A percentile compares a stretch with the other conserved stretches of the same genome.
Conservation (phyloP, 1,284 basidiomycete species). For the Dichomitus squalens region DNA sequence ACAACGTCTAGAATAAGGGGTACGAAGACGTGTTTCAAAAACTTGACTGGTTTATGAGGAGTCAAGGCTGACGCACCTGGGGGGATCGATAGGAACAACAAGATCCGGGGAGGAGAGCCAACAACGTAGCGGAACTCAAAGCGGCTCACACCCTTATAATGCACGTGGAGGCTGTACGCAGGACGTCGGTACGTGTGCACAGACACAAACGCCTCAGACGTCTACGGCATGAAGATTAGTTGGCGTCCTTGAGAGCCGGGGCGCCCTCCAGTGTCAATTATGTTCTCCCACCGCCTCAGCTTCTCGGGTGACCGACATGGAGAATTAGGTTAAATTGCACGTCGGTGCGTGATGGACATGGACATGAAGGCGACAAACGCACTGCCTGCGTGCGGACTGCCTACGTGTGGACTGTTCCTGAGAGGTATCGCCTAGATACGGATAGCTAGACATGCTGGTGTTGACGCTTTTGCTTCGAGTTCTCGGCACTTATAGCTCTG, state of each 20-base stretch:
- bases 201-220: neutral
- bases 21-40: no score
- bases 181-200: neutral
- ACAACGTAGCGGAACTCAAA: neutral
- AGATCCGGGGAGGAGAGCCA: neutral
- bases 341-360: neutral
- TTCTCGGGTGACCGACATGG: constrained; percentile 1
- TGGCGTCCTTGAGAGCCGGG: constrained; percentile 15
- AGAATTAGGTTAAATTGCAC: neutral
- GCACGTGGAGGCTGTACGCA: neutral
- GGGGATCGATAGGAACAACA: neutral
- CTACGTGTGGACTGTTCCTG: neutral
- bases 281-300: constrained; percentile 9
- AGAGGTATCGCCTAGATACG: neutral
- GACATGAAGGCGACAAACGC: no score
- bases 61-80: no score
- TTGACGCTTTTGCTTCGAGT: neutral
- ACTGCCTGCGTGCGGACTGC: no score
- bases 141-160: neutral
- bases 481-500: no score
- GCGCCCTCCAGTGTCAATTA: neutral
- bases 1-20: no score
- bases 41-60: no score
- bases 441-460: neutral
- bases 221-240: constrained; percentile 3